Base-by-base conservation (phyloP, 495 filamentous ascomycete genomes). In the Neurospora tetrasperma region DNA sequence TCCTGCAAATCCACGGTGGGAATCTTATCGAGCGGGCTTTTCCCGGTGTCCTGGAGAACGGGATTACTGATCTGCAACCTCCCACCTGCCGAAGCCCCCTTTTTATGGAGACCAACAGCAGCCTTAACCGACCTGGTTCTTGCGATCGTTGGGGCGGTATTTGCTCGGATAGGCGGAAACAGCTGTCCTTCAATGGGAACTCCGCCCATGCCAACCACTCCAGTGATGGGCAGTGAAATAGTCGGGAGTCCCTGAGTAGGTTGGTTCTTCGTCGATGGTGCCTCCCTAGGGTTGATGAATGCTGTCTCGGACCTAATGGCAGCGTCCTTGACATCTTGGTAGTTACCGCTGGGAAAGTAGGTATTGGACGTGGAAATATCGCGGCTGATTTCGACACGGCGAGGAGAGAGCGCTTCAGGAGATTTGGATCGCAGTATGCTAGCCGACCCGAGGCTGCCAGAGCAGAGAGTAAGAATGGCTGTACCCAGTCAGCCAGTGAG, bases 11-110 rank as follows among this genome's bases (percentile, higher is more conserved):
- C 85, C 59, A 87, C 80, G 16, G 84, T 85, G 18, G 80, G 74
- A 72, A 86, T 85, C 74, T 81, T 81, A 75, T 80, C 80, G 69
- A 87, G 73, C 14, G 83, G 78, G 70, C 84, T 82, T 40, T 75
- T 75, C 42, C 79, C 79, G 48, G 81, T 77, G n/a, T 79, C 76
- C 72, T 83, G 77, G 44, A 85, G 71, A 69, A 88, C 79, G 35
- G 86, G 86, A n/a, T 82, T 80, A 31, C 86, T 84, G 69, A 88
- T 88, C 12, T 78, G 74, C 8, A 86, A 71, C 66, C 80, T 86
- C 46, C 79, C 80, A 46, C 54, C 54, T 7, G 75, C 74, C 42
- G 72, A 74, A 40, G 75, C 54, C 69, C 73, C 44, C 66, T 76
- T 77, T 76, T 84, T 85, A 71, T 81, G 75, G 76, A 76, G 16